Evolutionary conservation across 2,329 filamentous ascomycete genomes (phyloP).

Genomic region (Aspergillus fructus): DNA sequence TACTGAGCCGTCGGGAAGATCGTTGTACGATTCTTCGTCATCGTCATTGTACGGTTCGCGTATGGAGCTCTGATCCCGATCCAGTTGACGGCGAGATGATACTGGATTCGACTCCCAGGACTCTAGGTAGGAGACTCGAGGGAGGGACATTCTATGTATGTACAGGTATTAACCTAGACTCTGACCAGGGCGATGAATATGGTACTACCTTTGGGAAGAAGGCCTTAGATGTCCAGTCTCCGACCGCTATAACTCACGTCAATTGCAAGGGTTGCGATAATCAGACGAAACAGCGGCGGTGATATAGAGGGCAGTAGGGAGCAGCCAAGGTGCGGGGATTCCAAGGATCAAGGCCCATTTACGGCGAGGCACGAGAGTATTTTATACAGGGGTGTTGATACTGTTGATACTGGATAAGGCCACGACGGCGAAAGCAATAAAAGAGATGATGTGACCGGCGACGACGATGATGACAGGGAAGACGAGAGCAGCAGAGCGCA

Average conservation of each 20-base stretch:
- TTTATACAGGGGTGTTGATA: not conserved
- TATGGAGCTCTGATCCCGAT: slow-evolving; percentile 19
- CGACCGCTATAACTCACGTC: not conserved
- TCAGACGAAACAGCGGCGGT: not conserved
- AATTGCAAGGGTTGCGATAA: not conserved
- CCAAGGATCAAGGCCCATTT: not conserved
- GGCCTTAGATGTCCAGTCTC: not conserved
- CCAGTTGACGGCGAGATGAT: slow-evolving; percentile 24
- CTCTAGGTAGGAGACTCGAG: slow-evolving; percentile 44
- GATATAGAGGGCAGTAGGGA: not conserved
- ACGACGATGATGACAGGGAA: not conserved
- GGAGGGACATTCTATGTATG: slow-evolving; percentile 39
- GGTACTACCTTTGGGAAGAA: not conserved
- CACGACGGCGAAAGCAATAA: not conserved
- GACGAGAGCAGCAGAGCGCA: not conserved
- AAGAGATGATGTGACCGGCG: not conserved
- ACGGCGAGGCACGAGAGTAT: not conserved
- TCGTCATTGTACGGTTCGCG: slow-evolving; percentile 24
- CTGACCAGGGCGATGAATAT: not conserved
- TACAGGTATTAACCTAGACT: not conserved
- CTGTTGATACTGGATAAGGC: not conserved
- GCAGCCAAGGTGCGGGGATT: slow-evolving; percentile 1
- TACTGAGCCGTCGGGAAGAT: slow-evolving; percentile 30
- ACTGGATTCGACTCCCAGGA: slow-evolving; percentile 41
- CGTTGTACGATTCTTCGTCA: slow-evolving; percentile 25